A percentile compares a stretch with the other conserved stretches of the same genome.
Conservation (phyloP, 768 basidiomycete genomes). For the Collybia sordida region DNA sequence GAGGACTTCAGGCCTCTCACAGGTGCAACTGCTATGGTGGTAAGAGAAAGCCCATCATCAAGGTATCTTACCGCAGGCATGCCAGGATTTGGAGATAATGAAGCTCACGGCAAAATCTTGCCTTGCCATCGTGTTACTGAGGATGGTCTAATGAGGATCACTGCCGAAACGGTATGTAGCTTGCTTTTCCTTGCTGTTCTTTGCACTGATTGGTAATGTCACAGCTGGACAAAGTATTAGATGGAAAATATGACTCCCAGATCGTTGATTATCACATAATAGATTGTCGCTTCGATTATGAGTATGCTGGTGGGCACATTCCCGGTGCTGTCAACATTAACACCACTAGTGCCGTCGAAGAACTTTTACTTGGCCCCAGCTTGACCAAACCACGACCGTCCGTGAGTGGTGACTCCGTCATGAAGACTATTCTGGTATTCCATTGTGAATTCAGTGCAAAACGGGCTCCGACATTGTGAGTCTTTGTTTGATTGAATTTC, state of each 20-base stretch:
- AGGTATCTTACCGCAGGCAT: slow-evolving; percentile 61
- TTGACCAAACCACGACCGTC: slow-evolving; percentile 62
- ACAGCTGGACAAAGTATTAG: slow-evolving; percentile 77
- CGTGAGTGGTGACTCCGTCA: slow-evolving; percentile 67
- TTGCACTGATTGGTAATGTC: slow-evolving; percentile 10
- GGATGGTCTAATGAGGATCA: slow-evolving; percentile 94
- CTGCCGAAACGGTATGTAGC: slow-evolving; percentile 66
- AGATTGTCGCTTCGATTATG: slow-evolving; percentile 98
- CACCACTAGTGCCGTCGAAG: slow-evolving; percentile 75
- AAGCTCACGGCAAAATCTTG: slow-evolving; percentile 88
- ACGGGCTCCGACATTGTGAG: slow-evolving; percentile 93
- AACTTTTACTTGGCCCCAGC: slow-evolving; percentile 65
- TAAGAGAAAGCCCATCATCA: slow-evolving; percentile 57
- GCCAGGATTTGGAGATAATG: slow-evolving; percentile 91
- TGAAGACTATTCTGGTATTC: slow-evolving; percentile 89
- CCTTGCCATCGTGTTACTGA: slow-evolving; percentile 94
- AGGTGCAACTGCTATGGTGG: slow-evolving; percentile 56
- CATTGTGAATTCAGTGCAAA: slow-evolving; percentile 98
- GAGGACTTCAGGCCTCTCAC: slow-evolving; percentile 77
- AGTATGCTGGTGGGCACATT: slow-evolving; percentile 92
- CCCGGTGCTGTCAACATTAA: slow-evolving; percentile 91
- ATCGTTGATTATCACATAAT: slow-evolving; percentile 78
- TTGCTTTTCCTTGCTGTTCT: background rate
- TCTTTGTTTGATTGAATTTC: slow-evolving; percentile 11
- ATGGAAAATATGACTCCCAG: slow-evolving; percentile 65